Evolutionary conservation across 2,329 filamentous ascomycete species (phyloP).

Genomic region (Colletotrichum australisinense): DNA sequence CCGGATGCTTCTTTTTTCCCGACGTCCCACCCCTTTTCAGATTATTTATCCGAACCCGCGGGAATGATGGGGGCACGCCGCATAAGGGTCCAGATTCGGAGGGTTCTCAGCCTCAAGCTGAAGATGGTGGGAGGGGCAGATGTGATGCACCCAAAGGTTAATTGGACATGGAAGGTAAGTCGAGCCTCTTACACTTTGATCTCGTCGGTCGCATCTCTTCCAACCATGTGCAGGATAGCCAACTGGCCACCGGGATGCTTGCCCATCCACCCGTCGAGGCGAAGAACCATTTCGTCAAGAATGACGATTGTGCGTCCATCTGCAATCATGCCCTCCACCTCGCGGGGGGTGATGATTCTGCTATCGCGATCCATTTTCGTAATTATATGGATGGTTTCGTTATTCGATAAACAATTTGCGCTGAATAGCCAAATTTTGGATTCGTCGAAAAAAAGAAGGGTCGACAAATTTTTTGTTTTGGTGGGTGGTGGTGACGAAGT

Average conservation of each 20-base stretch:
- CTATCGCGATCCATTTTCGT: conserved; percentile 52
- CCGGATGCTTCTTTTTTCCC: conserved; percentile 1
- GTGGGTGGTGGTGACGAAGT: not conserved
- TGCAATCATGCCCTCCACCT: conserved; percentile 63
- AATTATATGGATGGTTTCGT: not conserved
- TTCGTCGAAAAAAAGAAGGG: not conserved
- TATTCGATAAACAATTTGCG: not conserved
- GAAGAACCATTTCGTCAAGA: conserved; percentile 64
- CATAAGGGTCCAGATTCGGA: not conserved
- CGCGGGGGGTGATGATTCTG: conserved; percentile 53
- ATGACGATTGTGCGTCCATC: conserved; percentile 67
- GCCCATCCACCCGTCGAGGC: conserved; percentile 68
- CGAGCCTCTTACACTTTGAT: conserved; percentile 62
- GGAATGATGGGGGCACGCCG: not conserved
- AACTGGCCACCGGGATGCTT: conserved; percentile 69
- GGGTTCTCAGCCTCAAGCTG: not conserved
- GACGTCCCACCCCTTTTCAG: not conserved
- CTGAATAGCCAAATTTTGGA: not conserved
- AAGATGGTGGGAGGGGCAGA: not conserved
- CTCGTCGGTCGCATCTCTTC: conserved; percentile 68
- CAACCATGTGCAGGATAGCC: conserved; percentile 71
- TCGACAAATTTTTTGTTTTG: not conserved
- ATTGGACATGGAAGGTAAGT: conserved; percentile 8
- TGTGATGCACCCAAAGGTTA: not conserved
- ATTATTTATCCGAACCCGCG: not conserved